Conservation (phyloP, 306 rosid genomes). For the Psophocarpus tetragonolobus region DNA sequence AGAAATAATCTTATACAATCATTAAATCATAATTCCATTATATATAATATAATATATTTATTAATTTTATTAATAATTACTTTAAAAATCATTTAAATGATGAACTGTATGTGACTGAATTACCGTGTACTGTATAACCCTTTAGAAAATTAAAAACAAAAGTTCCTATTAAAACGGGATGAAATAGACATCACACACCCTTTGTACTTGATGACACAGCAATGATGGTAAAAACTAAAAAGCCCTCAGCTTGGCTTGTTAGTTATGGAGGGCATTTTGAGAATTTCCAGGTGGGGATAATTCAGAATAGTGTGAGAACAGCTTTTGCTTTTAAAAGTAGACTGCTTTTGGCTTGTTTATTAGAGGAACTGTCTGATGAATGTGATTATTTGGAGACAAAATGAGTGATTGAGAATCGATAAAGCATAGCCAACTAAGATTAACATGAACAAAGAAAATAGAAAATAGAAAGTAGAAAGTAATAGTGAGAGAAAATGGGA, state of each 20-base stretch:
- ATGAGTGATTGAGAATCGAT: conserved; percentile 61
- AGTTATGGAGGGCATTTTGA: conserved; percentile 20
- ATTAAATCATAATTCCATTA: too few species aligned
- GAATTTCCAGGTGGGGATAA: conserved; percentile 8
- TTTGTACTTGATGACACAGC: conserved; percentile 24
- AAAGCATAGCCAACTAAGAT: conserved; percentile 50
- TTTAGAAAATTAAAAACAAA: background rate
- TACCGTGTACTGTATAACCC: too few species aligned
- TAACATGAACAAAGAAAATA: conserved; percentile 12
- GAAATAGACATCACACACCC: conserved; percentile 38
- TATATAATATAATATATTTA: too few species aligned
- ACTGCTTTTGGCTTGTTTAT: conserved; percentile 57
- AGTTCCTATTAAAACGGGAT: conserved; percentile 30
- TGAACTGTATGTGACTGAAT: too few species aligned
- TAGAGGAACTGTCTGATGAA: conserved; percentile 48
- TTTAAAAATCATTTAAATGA: too few species aligned
- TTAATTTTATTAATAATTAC: too few species aligned
- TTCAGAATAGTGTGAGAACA: conserved; percentile 34
- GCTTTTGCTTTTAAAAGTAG: conserved; percentile 71
- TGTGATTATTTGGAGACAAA: conserved; percentile 52
- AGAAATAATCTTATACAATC: too few species aligned
- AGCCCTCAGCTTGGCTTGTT: conserved; percentile 16
- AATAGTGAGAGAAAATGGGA: conserved; percentile 21
- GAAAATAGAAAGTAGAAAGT: background rate
- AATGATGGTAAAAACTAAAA: conserved; percentile 37